Percentiles rank a stretch among this genome's conserved stretches.
These are phyloP conservation scores for Talaromyces thailandensis DNA, from an alignment of 495 filamentous ascomycete genomes.

Conservation along the genomic window DNA sequence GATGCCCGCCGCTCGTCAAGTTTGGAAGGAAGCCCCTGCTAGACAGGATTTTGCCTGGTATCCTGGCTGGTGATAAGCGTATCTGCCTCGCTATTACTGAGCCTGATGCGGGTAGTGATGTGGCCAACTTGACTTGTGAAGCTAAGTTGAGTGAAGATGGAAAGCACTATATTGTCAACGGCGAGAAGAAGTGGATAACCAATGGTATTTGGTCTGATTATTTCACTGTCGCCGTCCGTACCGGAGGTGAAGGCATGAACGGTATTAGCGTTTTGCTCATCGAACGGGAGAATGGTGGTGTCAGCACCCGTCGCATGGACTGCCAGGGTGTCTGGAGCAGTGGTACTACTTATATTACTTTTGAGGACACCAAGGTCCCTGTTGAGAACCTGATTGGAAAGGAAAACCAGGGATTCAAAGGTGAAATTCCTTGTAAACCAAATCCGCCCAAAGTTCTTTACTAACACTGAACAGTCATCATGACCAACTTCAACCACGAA, in stretches of 20 bases:
- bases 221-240: slow-evolving; percentile 94
- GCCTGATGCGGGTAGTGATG: slow-evolving; percentile 76
- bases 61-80: slow-evolving; percentile 86
- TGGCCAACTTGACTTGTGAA: slow-evolving; percentile 91
- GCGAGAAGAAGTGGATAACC: slow-evolving; percentile 99
- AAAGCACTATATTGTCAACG: slow-evolving; percentile 98
- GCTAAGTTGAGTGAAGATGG: slow-evolving; percentile 88
- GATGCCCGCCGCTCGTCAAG: slow-evolving; percentile 82
- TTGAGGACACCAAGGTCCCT: slow-evolving; percentile 96
- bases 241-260: slow-evolving; percentile 77
- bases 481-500: slow-evolving; percentile 99
- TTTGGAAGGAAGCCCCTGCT: slow-evolving; percentile 85
- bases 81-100: slow-evolving; percentile 87
- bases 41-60: slow-evolving; percentile 73
- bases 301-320: slow-evolving; percentile 91
- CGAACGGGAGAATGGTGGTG: slow-evolving; percentile 68
- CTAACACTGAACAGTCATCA: slow-evolving; percentile 50
- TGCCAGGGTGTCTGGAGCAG: slow-evolving; percentile 95
- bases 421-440: slow-evolving; percentile 18
- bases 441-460: neutral
- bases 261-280: slow-evolving; percentile 87
- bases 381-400: slow-evolving; percentile 97
- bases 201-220: slow-evolving; percentile 96
- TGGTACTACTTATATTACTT: slow-evolving; percentile 94
- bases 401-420: slow-evolving; percentile 97